Percentiles rank a stretch among this genome's conserved stretches.
phyloP scores from a whole-genome alignment of 2,329 filamentous ascomycete species.

The Aspergillus phoenicis region DNA sequence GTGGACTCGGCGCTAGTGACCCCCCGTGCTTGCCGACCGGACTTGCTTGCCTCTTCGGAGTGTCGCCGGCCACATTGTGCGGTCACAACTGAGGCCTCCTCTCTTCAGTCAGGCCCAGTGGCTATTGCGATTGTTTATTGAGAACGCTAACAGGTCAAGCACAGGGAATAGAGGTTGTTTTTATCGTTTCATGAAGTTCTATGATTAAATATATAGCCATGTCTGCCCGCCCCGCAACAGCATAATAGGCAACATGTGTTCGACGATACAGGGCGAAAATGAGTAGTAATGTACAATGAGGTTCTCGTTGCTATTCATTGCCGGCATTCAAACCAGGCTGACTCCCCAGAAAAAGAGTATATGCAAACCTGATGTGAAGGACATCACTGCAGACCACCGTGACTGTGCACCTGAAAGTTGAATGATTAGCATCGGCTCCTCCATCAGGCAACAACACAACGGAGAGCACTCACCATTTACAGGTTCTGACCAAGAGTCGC shows the following conservation, averaged over 20 bases:
- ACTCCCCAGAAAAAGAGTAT: background rate
- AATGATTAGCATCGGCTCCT: background rate
- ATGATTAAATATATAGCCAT: slow-evolving; percentile 4
- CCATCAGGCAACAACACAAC: background rate
- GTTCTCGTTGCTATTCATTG: slow-evolving; percentile 8
- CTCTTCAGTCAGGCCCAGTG: too few species aligned
- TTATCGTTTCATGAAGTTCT: background rate
- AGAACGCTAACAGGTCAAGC: background rate
- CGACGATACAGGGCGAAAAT: background rate
- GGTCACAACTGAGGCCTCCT: too few species aligned
- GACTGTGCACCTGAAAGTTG: background rate
- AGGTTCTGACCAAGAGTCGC: slow-evolving; percentile 29
- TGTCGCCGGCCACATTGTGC: too few species aligned
- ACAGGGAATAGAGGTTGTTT: background rate
- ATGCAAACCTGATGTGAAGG: background rate
- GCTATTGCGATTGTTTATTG: too few species aligned
- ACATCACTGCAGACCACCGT: background rate
- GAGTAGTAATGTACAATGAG: background rate
- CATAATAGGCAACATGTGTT: slow-evolving; percentile 1
- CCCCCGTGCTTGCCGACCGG: too few species aligned
- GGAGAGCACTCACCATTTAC: slow-evolving; percentile 19
- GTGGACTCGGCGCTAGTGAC: background rate
- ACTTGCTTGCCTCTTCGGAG: too few species aligned
- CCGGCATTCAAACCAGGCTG: background rate
- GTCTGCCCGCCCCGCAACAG: background rate